These are phyloP conservation scores for Ceratocystis variospora DNA, from an alignment of 2,329 filamentous ascomycete species.

Conservation along the genomic window DNA sequence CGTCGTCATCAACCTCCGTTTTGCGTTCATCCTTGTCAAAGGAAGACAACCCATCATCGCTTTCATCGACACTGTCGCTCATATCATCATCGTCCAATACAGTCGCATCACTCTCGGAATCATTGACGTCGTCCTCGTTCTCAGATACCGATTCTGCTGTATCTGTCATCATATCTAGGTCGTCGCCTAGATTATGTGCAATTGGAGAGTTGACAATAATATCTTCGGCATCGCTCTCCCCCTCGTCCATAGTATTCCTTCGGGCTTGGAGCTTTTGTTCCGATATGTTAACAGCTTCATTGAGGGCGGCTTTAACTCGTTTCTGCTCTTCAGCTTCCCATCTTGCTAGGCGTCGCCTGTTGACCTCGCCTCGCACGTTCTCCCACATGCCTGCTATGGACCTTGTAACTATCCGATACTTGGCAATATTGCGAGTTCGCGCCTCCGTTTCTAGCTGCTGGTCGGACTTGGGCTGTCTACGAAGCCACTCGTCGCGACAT, in stretches of 20 bases:
- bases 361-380: slow-evolving; percentile 48
- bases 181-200: slow-evolving; percentile 25
- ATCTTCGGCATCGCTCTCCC: slow-evolving; percentile 35
- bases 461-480: slow-evolving; percentile 57
- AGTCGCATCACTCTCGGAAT: slow-evolving; percentile 20
- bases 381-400: slow-evolving; percentile 47
- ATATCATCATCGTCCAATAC: slow-evolving; percentile 28
- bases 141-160: slow-evolving; percentile 25
- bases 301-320: slow-evolving; percentile 53
- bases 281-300: slow-evolving; percentile 58
- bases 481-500: slow-evolving; percentile 60
- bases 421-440: slow-evolving; percentile 47
- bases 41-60: slow-evolving; percentile 44
- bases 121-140: slow-evolving; percentile 16
- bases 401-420: slow-evolving; percentile 59
- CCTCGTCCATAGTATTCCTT: slow-evolving; percentile 30
- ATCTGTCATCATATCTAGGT: slow-evolving; percentile 30
- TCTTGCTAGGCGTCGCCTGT: slow-evolving; percentile 43
- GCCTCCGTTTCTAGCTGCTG: slow-evolving; percentile 77
- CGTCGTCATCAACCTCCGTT: slow-evolving; percentile 41
- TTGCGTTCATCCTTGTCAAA: slow-evolving; percentile 50
- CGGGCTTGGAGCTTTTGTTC: slow-evolving; percentile 54
- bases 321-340: slow-evolving; percentile 54
- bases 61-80: slow-evolving; percentile 27
- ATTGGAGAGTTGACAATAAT: not conserved